phyloP scores from a whole-genome alignment of 495 filamentous ascomycete species.

The Recurvomyces mirabilis region DNA sequence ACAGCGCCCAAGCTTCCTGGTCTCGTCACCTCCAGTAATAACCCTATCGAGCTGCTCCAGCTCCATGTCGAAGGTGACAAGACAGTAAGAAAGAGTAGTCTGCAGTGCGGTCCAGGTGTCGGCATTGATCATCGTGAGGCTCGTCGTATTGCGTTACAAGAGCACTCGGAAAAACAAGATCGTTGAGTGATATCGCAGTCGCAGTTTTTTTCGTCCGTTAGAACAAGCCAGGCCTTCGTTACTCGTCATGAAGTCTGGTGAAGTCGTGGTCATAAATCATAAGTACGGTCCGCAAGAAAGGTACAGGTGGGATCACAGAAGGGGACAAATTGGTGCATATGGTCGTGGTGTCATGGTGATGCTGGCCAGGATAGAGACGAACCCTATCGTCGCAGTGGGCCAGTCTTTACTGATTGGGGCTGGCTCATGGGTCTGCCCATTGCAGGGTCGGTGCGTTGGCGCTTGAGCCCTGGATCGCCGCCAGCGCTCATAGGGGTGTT shows the following conservation, averaged over 20 bases:
- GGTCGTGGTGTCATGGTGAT: not conserved
- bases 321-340: constrained; percentile 8
- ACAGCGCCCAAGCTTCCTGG: too few species aligned
- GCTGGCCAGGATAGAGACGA: not conserved
- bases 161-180: too few species aligned
- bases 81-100: too few species aligned
- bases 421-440: constrained; percentile 15
- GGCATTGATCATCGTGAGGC: too few species aligned
- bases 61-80: too few species aligned
- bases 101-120: too few species aligned
- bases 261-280: constrained; percentile 20
- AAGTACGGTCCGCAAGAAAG: constrained; percentile 5
- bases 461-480: constrained; percentile 55
- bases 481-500: constrained; percentile 52
- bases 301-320: constrained; percentile 8
- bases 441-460: constrained; percentile 34
- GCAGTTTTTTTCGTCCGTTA: not conserved
- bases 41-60: too few species aligned
- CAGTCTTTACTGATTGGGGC: constrained; percentile 18
- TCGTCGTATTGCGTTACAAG: too few species aligned
- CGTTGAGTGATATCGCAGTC: constrained; percentile 2
- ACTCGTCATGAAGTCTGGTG: constrained; percentile 19
- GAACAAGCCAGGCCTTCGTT: constrained; percentile 11
- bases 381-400: constrained; percentile 17
- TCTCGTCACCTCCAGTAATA: too few species aligned